Conservation (phyloP, 148 eudicot species). For the Arbutus unedo region DNA sequence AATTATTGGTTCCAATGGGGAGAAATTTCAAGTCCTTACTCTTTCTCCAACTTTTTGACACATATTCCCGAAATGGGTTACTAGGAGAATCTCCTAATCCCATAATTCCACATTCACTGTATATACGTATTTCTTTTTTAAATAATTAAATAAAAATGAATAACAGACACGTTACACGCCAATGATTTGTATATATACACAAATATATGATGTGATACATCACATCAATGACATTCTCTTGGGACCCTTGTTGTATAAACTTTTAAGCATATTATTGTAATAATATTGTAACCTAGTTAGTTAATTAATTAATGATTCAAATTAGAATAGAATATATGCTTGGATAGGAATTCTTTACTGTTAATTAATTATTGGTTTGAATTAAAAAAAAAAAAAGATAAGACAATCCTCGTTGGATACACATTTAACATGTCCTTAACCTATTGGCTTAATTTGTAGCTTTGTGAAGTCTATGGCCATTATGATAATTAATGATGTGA, state of each 20-base stretch:
- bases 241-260: constrained; percentile 4
- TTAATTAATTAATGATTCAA: background rate
- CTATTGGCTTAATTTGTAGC: too few relatives aligned
- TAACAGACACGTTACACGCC: background rate
- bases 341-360: too few relatives aligned
- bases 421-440: too few relatives aligned
- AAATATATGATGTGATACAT: background rate
- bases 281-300: too few relatives aligned
- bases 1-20: constrained; percentile 17
- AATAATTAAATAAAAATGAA: background rate
- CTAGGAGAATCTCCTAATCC: background rate
- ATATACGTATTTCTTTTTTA: too few relatives aligned
- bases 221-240: constrained; percentile 18
- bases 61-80: constrained; percentile 14
- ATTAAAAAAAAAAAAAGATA: too few relatives aligned
- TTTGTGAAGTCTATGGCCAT: too few relatives aligned
- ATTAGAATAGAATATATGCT: background rate
- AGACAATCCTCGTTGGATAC: too few relatives aligned
- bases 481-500: too few relatives aligned
- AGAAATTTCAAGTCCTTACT: constrained; percentile 24
- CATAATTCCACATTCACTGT: constrained; percentile 11
- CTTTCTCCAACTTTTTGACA: constrained; percentile 2
- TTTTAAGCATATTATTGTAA: background rate
- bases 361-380: too few relatives aligned
- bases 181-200: constrained; percentile 1